A percentile compares a stretch with the other conserved stretches of the same genome.
Evolutionary conservation across 495 filamentous ascomycete genomes (phyloP).

Genomic region (Parachaetomium inaequale): DNA sequence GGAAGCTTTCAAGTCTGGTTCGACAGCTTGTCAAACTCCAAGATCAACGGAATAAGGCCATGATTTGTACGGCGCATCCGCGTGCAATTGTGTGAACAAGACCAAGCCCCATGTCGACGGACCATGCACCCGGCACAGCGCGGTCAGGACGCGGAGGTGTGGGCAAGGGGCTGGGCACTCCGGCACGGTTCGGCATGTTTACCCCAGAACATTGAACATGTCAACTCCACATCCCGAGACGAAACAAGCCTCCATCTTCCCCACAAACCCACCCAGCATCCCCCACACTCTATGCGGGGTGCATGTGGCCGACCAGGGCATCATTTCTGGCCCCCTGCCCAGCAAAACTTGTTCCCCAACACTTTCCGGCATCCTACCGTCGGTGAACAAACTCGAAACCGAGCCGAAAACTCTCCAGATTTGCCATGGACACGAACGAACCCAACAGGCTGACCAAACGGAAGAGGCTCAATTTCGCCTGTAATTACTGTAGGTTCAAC

Average conservation of each 20-base stretch:
- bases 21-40: not conserved
- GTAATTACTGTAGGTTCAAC: not conserved
- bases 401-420: not conserved
- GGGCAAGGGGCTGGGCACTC: not conserved
- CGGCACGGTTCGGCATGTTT: not conserved
- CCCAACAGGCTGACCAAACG: not conserved
- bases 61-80: too few species aligned
- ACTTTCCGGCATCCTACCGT: too few species aligned
- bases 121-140: too few species aligned
- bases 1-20: not conserved
- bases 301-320: too few species aligned
- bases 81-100: too few species aligned
- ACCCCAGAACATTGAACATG: too few species aligned
- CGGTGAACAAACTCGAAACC: too few species aligned
- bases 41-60: too few species aligned
- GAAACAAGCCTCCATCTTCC: not conserved
- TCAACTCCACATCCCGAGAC: not conserved
- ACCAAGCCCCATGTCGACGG: too few species aligned
- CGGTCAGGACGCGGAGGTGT: not conserved
- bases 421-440: not conserved
- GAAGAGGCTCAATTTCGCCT: slow-evolving; percentile 4
- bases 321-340: too few species aligned
- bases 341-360: too few species aligned
- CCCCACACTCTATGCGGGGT: not conserved
- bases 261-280: not conserved